Base-by-base conservation (phyloP, 1,139 yeast genomes). In the Saccharomyces hybrid region DNA sequence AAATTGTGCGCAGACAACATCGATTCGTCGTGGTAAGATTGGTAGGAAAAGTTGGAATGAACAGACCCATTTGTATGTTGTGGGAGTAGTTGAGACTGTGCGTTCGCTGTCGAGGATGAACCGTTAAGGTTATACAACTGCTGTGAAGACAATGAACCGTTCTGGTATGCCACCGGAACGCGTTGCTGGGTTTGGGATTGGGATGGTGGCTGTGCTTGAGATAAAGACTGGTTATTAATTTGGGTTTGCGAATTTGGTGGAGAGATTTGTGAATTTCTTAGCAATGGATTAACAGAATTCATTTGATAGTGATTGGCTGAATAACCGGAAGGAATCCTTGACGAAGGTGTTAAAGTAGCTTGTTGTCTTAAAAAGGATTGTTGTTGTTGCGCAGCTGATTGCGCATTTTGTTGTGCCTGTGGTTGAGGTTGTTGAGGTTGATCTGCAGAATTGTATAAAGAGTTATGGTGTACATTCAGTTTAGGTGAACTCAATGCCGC, bases 251-350 rank as follows among this genome's bases (percentile, higher is more conserved):
- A 55, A 6, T 58, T 54, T 8, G 68, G 61, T 20, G 70, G 68
- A 3, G 71, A 65, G 20, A 64, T 57, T n/a, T 61, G 61, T 5
- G 63, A 57, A 44, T 65, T 66, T 57, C 72, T 65, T 53, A 69
- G 51, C 53, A 69, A 54, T 7, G 71, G 70, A 48, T 69, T 68
- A 16, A 59, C 55, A 31, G 57, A 53, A 49, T 60, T 66, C 48
- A 64, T 52, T 42, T 63, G 64, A 20, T 66, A 59, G 32, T 62
- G 62, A 34, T 62, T 64, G 5, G 69, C 61, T 11, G 64, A 56
- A 53, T 67, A 68, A 47, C 71, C 71, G 1, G 71, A 67, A 14
- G 71, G 71, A 32, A 68, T 66, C 54, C 71, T 62, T 23, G 70
- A 59, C 25, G 70, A 64, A 29, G 68, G 65, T 2, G 70, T 64